Evolutionary conservation across 805 yeast genomes (phyloP).

Genomic region (Kregervanrija fluxuum): DNA sequence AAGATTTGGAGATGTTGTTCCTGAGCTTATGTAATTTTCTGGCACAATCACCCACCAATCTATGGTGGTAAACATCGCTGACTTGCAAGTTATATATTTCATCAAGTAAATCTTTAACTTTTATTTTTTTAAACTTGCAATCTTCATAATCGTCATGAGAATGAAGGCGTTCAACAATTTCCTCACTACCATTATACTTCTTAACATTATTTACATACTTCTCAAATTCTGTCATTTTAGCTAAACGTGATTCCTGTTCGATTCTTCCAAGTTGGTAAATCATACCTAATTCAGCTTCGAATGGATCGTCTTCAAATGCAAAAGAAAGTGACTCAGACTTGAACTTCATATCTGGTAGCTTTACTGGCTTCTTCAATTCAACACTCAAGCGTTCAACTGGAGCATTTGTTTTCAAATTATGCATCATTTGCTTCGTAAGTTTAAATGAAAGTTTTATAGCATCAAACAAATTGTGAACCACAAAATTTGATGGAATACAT

Average conservation of each 20-base stretch:
- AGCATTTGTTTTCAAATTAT: constrained; percentile 38
- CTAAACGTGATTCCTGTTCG: constrained; percentile 47
- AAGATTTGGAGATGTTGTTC: constrained; percentile 38
- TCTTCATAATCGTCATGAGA: too few relatives aligned
- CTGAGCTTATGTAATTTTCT: constrained; percentile 16
- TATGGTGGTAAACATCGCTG: neutral
- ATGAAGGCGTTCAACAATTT: too few relatives aligned
- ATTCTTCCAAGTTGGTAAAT: constrained; percentile 50
- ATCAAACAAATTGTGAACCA: constrained; percentile 75
- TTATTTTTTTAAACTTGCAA: too few relatives aligned
- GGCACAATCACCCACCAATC: constrained; percentile 7
- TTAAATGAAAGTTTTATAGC: constrained; percentile 63
- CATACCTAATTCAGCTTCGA: constrained; percentile 53
- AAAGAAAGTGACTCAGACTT: constrained; percentile 36
- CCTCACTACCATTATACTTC: too few relatives aligned
- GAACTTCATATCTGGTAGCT: constrained; percentile 36
- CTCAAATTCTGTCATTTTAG: constrained; percentile 26
- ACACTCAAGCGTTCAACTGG: constrained; percentile 28
- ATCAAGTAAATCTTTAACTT: too few relatives aligned
- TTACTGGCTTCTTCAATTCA: constrained; percentile 29
- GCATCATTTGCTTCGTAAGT: constrained; percentile 51
- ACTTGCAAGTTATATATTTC: too few relatives aligned
- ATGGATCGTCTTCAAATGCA: constrained; percentile 56
- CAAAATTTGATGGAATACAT: constrained; percentile 64
- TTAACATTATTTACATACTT: constrained; percentile 1